Percentiles rank a stretch among this genome's conserved stretches.
Evolutionary conservation across 108 stramenopile species (phyloP).

Genomic region (Skeletonema potamos): DNA sequence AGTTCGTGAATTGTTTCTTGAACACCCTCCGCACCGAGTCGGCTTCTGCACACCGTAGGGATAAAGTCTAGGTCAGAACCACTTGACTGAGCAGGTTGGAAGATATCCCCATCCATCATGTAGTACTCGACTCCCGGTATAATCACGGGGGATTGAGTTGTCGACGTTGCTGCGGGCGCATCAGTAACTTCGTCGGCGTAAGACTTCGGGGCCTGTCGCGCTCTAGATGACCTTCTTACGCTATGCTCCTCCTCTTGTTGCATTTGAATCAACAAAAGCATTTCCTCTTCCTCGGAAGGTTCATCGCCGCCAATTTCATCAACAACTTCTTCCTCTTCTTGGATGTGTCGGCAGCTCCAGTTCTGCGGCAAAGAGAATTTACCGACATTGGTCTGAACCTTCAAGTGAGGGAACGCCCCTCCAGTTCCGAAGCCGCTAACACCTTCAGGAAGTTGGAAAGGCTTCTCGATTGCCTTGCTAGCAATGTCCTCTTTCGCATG

Average conservation of each 20-base stretch:
- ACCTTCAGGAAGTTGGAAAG: conserved; percentile 31
- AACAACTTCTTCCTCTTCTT: neutral
- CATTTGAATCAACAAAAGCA: conserved; percentile 40
- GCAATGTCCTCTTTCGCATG: conserved; percentile 28
- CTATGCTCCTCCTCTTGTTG: conserved; percentile 38
- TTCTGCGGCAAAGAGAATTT: conserved; percentile 30
- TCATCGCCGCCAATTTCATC: neutral
- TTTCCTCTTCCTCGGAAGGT: conserved; percentile 24
- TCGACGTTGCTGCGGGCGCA: neutral
- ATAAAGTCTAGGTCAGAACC: neutral
- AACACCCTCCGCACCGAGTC: conserved; percentile 60
- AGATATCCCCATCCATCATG: conserved; percentile 18
- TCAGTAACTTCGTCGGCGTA: conserved; percentile 30
- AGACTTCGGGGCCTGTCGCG: conserved; percentile 23
- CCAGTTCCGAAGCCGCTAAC: conserved; percentile 8
- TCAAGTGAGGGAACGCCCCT: conserved; percentile 43
- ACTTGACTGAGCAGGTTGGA: neutral
- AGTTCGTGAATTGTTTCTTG: conserved; percentile 71
- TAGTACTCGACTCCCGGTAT: conserved; percentile 41
- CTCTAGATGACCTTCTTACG: conserved; percentile 32
- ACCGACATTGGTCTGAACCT: conserved; percentile 26
- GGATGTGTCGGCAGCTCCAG: conserved; percentile 35
- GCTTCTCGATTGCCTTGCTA: conserved; percentile 41
- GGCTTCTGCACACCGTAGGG: conserved; percentile 30
- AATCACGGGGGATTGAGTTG: conserved; percentile 15